Conservation (phyloP, 2,329 filamentous ascomycete genomes). For the Trichoderma sp. region DNA sequence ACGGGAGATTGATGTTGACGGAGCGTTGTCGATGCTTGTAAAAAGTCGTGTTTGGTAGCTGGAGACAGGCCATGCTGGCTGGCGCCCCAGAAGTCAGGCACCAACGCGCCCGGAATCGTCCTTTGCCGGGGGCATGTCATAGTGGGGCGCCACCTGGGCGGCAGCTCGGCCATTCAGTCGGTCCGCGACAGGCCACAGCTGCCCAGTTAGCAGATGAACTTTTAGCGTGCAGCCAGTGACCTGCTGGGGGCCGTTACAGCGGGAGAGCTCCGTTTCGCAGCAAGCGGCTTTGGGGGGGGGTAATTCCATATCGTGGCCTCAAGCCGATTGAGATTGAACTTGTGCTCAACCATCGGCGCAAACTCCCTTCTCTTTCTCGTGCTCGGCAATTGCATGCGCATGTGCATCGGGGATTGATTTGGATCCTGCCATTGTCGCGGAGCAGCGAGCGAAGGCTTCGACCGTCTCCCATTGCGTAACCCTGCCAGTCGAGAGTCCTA, state of each 20-base stretch:
- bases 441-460: constrained; percentile 11
- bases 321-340: constrained; percentile 17
- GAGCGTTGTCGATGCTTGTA: constrained; percentile 28
- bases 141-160: neutral
- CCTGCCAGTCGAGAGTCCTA: neutral
- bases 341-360: neutral
- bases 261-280: constrained; percentile 11
- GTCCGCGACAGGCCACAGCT: constrained; percentile 20
- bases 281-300: neutral
- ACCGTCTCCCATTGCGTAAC: neutral
- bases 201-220: neutral
- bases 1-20: constrained; percentile 29
- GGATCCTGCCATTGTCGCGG: neutral
- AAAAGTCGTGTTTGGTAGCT: constrained; percentile 32
- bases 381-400: neutral
- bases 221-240: neutral
- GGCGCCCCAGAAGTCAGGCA: constrained; percentile 36
- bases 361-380: neutral
- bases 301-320: constrained; percentile 25
- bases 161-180: constrained; percentile 22
- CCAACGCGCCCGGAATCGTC: constrained; percentile 21
- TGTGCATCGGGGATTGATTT: neutral
- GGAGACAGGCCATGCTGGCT: constrained; percentile 1
- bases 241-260: constrained; percentile 2
- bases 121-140: constrained; percentile 9